Conservation (phyloP, 2,329 filamentous ascomycete species). For the Aureobasidium pullulans region DNA sequence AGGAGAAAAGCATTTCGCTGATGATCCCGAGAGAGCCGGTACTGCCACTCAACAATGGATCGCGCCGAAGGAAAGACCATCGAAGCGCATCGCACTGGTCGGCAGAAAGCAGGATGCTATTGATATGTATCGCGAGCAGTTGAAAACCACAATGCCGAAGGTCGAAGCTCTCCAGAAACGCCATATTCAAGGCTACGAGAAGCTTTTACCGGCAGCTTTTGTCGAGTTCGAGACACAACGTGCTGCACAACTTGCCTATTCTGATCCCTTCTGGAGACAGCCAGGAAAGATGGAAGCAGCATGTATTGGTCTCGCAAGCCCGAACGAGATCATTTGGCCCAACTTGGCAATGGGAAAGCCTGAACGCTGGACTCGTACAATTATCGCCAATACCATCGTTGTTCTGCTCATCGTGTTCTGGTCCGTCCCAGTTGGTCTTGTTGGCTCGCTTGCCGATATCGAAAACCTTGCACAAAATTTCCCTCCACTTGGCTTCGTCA, state of each 20-base stretch:
- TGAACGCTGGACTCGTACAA: slow-evolving; percentile 25
- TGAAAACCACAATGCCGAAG: slow-evolving; percentile 65
- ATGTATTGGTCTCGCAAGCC: slow-evolving; percentile 34
- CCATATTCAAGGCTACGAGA: slow-evolving; percentile 56
- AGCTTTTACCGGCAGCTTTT: slow-evolving; percentile 69
- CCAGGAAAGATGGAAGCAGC: slow-evolving; percentile 30
- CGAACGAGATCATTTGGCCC: slow-evolving; percentile 36
- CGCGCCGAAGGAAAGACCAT: slow-evolving; percentile 63
- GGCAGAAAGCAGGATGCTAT: slow-evolving; percentile 87
- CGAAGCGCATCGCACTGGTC: slow-evolving; percentile 50
- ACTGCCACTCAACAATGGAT: slow-evolving; percentile 50
- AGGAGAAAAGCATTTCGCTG: slow-evolving; percentile 19
- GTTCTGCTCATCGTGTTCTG: slow-evolving; percentile 39
- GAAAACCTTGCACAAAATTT: slow-evolving; percentile 33
- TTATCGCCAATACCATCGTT: slow-evolving; percentile 32
- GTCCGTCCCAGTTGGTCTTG: slow-evolving; percentile 38
- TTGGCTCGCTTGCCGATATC: slow-evolving; percentile 39
- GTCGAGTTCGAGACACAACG: slow-evolving; percentile 78
- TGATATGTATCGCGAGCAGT: slow-evolving; percentile 70
- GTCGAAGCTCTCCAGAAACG: slow-evolving; percentile 55
- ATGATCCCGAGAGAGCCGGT: slow-evolving; percentile 26
- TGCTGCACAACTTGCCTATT: slow-evolving; percentile 70
- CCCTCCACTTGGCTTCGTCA: slow-evolving; percentile 36
- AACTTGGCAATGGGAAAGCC: slow-evolving; percentile 33
- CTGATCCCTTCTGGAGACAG: slow-evolving; percentile 39